Conservation (phyloP, 345 rosid genomes). For the Gossypium bickii region DNA sequence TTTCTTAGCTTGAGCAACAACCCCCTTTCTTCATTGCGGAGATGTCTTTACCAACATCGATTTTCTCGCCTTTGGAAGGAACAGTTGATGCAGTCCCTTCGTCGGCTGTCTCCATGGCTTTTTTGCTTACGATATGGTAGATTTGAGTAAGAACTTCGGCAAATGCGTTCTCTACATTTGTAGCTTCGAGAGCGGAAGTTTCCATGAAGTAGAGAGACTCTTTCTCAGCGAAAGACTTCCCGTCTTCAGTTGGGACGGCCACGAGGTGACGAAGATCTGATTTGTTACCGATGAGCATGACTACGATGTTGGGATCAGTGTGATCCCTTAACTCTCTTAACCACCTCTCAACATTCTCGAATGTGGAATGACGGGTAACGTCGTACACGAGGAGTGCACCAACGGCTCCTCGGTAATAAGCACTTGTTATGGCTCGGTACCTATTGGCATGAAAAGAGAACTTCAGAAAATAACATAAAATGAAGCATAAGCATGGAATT, state of each 20-base stretch:
- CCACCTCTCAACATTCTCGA: slow-evolving; percentile 86
- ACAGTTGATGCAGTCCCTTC: slow-evolving; percentile 43
- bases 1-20: slow-evolving; percentile 70
- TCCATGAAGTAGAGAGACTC: slow-evolving; percentile 93
- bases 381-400: slow-evolving; percentile 92
- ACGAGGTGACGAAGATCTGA: slow-evolving; percentile 90
- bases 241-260: slow-evolving; percentile 82
- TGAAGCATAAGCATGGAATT: neutral
- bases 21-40: slow-evolving; percentile 81
- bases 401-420: slow-evolving; percentile 91
- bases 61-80: slow-evolving; percentile 83
- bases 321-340: slow-evolving; percentile 83
- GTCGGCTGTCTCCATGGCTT: slow-evolving; percentile 68
- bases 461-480: neutral
- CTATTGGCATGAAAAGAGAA: slow-evolving; percentile 24
- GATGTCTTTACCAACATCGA: slow-evolving; percentile 73
- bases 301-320: slow-evolving; percentile 85
- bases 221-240: slow-evolving; percentile 71
- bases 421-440: slow-evolving; percentile 95
- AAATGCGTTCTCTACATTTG: slow-evolving; percentile 83
- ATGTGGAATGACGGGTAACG: slow-evolving; percentile 82
- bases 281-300: slow-evolving; percentile 88
- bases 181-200: slow-evolving; percentile 87
- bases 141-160: slow-evolving; percentile 92
- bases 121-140: slow-evolving; percentile 73